phyloP scores from a whole-genome alignment of 116 monocot species.

The Iris pallida region DNA sequence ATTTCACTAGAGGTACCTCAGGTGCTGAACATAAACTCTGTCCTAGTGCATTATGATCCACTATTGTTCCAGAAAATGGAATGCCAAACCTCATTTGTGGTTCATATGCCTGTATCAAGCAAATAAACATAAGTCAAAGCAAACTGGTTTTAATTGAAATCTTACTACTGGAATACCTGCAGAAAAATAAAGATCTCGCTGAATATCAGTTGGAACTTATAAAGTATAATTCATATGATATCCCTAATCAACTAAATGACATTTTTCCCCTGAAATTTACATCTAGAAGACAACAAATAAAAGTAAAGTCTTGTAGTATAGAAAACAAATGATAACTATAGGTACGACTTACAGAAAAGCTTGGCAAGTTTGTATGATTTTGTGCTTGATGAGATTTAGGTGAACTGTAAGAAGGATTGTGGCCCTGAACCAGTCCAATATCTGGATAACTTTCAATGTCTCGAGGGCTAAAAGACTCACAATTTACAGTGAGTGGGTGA shows the following conservation, averaged over 20 bases:
- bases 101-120: slow-evolving; percentile 33
- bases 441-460: slow-evolving; percentile 32
- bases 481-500: slow-evolving; percentile 5
- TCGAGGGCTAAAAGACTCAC: slow-evolving; percentile 16
- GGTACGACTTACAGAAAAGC: slow-evolving; percentile 33
- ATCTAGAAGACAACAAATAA: no score
- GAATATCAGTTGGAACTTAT: no score
- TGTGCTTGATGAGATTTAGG: slow-evolving; percentile 14
- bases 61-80: slow-evolving; percentile 25
- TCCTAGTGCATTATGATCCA: slow-evolving; percentile 22
- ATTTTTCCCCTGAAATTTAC: no score
- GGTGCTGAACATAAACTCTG: slow-evolving; percentile 27
- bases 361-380: slow-evolving; percentile 17
- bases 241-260: no score
- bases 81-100: slow-evolving; percentile 29
- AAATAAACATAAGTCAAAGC: no score
- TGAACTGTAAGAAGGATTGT: slow-evolving; percentile 21
- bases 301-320: no score
- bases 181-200: no score
- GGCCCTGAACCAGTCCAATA: slow-evolving; percentile 39
- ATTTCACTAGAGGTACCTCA: slow-evolving; percentile 28
- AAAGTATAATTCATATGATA: no score
- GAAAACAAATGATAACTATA: no score
- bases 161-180: no score
- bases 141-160: no score